These are phyloP conservation scores for Fusarium multiceps DNA, from an alignment of 2,329 filamentous ascomycete species.

Conservation along the genomic window DNA sequence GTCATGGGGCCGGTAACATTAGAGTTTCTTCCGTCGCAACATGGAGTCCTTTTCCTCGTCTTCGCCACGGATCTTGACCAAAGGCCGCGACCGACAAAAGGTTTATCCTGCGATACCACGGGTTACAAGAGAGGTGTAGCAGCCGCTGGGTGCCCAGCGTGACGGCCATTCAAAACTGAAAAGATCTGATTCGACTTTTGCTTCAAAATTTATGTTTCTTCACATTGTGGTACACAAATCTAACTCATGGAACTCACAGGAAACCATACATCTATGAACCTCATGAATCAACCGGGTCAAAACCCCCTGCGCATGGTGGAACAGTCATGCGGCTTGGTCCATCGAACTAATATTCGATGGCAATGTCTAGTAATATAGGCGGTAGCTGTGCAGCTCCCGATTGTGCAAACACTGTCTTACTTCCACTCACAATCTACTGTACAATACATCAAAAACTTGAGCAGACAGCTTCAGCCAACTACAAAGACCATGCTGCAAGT, in stretches of 20 bases:
- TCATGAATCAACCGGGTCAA: slow-evolving; percentile 8
- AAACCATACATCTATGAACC: slow-evolving; percentile 5
- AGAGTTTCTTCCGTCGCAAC: slow-evolving; percentile 54
- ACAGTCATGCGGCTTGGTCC: slow-evolving; percentile 6
- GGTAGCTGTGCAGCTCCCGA: slow-evolving; percentile 26
- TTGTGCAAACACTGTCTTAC: slow-evolving; percentile 23
- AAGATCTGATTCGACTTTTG: slow-evolving; percentile 72
- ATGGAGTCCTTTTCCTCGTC: slow-evolving; percentile 63
- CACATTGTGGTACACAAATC: not conserved
- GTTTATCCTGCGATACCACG: slow-evolving; percentile 3
- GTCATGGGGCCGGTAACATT: slow-evolving; percentile 33
- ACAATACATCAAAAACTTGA: slow-evolving; percentile 17
- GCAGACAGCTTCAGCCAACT: not conserved
- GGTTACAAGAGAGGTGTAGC: slow-evolving; percentile 46
- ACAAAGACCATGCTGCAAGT: not conserved
- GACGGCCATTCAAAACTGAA: slow-evolving; percentile 72
- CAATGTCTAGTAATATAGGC: slow-evolving; percentile 24
- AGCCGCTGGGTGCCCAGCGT: slow-evolving; percentile 64
- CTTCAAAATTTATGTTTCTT: not conserved
- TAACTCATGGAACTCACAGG: slow-evolving; percentile 17
- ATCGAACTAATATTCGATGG: slow-evolving; percentile 33
- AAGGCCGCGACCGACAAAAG: slow-evolving; percentile 68
- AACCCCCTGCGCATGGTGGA: slow-evolving; percentile 17
- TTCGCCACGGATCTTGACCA: slow-evolving; percentile 62
- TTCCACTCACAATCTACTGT: slow-evolving; percentile 28